These are phyloP conservation scores for Rhizophlyctis rosea DNA, from an alignment of 192 early-diverging fungal species.

Conservation along the genomic window DNA sequence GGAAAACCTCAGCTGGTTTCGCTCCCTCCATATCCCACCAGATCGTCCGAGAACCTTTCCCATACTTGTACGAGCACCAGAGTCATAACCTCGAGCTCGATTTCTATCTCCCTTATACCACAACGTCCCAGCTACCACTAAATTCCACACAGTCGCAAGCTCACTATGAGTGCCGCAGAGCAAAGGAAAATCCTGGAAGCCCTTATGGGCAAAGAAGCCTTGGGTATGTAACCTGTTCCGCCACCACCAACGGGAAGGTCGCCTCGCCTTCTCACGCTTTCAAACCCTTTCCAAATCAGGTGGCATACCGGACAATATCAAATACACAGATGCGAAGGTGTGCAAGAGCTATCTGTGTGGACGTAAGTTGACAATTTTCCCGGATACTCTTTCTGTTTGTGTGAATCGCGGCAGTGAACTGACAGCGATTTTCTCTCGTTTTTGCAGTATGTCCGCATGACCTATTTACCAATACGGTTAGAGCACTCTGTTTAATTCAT, in stretches of 20 bases:
- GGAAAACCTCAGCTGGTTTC: no score
- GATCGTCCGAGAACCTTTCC: no score
- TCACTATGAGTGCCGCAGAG: conserved; percentile 24
- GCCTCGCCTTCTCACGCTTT: background rate
- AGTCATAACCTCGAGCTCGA: no score
- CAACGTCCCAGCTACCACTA: no score
- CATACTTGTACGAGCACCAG: no score
- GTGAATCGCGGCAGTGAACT: background rate
- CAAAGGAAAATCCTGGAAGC: conserved; percentile 37
- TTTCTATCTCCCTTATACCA: no score
- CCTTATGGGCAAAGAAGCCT: conserved; percentile 52
- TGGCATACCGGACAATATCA: conserved; percentile 44
- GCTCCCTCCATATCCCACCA: no score
- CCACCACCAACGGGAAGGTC: background rate
- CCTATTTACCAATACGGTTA: conserved; percentile 34
- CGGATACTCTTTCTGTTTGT: background rate
- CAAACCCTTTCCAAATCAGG: background rate
- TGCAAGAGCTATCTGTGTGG: conserved; percentile 50
- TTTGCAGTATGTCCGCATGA: conserved; percentile 39
- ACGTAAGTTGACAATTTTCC: conserved; percentile 13
- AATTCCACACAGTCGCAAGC: no score
- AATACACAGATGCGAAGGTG: conserved; percentile 36
- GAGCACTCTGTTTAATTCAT: background rate
- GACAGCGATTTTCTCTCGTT: no score
- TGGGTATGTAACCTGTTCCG: conserved; percentile 20